Percentiles rank a stretch among this genome's conserved stretches.
These are phyloP conservation scores for Syzygium jambos DNA, from an alignment of 345 rosid genomes.

Conservation along the genomic window DNA sequence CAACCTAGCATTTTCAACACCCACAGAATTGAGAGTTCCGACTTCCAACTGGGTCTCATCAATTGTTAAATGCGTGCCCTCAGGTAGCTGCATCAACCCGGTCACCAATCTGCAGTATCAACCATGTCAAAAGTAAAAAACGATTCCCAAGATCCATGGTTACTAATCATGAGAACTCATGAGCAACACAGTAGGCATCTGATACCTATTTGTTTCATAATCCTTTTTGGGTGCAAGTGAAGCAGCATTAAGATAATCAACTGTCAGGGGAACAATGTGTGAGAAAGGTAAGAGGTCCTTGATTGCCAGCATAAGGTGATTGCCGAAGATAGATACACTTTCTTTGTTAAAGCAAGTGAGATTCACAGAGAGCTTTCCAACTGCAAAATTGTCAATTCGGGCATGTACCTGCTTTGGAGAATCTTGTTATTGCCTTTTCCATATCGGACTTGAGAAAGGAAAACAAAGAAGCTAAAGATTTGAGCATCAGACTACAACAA, in stretches of 20 bases:
- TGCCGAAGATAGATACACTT: constrained; percentile 53
- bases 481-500: background rate
- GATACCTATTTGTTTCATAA: constrained; percentile 57
- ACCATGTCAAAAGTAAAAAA: background rate
- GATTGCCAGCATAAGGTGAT: constrained; percentile 29
- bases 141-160: background rate
- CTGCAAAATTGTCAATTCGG: constrained; percentile 70
- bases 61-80: constrained; percentile 64
- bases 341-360: constrained; percentile 61
- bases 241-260: constrained; percentile 58
- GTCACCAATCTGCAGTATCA: constrained; percentile 45
- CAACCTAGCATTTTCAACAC: constrained; percentile 64
- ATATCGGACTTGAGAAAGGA: background rate
- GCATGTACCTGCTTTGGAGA: constrained; percentile 53
- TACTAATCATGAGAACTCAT: background rate
- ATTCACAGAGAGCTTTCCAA: constrained; percentile 84
- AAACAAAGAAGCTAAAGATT: background rate
- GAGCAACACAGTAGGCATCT: background rate
- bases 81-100: constrained; percentile 73
- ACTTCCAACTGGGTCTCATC: constrained; percentile 75
- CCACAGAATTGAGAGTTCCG: constrained; percentile 71
- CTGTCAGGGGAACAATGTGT: constrained; percentile 46
- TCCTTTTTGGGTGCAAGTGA: constrained; percentile 81
- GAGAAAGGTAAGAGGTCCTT: constrained; percentile 71
- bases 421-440: background rate